Evolutionary conservation across 2,329 filamentous ascomycete species (phyloP).

Genomic region (Hypoxylon sp.): DNA sequence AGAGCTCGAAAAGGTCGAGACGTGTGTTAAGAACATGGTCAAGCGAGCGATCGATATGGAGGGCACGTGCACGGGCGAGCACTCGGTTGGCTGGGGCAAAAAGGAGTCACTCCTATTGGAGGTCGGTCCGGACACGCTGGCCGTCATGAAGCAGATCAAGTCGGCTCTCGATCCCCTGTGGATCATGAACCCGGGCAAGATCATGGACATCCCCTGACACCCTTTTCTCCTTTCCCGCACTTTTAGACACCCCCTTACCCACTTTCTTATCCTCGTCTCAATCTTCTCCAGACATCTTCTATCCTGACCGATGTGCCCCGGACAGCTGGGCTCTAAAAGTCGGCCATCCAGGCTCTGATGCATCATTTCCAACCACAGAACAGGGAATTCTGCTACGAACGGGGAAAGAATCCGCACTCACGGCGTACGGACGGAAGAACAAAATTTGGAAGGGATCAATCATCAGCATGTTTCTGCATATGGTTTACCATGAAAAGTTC

Average conservation of each 20-base stretch:
- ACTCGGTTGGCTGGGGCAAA: slow-evolving; percentile 87
- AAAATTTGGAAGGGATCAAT: slow-evolving; percentile 15
- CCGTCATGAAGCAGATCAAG: slow-evolving; percentile 88
- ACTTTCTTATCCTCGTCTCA: not conserved
- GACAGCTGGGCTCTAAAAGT: not conserved
- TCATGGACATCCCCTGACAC: slow-evolving; percentile 75
- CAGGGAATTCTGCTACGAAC: not conserved
- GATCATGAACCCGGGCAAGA: slow-evolving; percentile 94
- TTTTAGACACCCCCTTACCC: not conserved
- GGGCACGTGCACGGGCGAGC: slow-evolving; percentile 90
- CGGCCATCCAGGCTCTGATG: not conserved
- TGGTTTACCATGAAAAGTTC: slow-evolving; percentile 12
- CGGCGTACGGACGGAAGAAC: slow-evolving; percentile 20
- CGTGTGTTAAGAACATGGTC: slow-evolving; percentile 90
- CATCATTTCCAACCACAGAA: not conserved
- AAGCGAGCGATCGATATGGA: slow-evolving; percentile 93
- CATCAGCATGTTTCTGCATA: slow-evolving; percentile 19
- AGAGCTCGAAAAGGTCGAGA: slow-evolving; percentile 81
- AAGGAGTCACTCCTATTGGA: slow-evolving; percentile 84
- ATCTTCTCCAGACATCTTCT: not conserved
- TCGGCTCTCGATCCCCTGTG: slow-evolving; percentile 84
- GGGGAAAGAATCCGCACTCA: slow-evolving; percentile 10
- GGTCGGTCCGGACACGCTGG: slow-evolving; percentile 82
- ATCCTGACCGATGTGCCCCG: not conserved
- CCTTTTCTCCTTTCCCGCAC: not conserved